A percentile compares a stretch with the other conserved stretches of the same genome.
These are phyloP conservation scores for Marasmius sp. DNA, from an alignment of 1,284 basidiomycete species.

Conservation along the genomic window DNA sequence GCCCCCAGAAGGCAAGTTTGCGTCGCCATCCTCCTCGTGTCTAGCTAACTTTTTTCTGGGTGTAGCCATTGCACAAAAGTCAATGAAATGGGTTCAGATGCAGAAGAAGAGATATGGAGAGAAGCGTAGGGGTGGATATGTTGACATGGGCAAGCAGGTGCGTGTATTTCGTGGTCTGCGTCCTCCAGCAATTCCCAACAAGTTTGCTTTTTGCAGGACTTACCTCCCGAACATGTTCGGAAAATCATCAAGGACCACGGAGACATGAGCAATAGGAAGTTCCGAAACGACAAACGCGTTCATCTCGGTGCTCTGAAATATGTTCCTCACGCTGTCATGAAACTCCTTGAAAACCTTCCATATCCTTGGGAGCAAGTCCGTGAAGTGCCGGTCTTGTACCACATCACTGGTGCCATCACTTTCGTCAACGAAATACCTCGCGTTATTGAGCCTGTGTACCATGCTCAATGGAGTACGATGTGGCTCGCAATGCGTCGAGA, in stretches of 20 bases:
- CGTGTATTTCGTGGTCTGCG: constrained; percentile 24
- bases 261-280: constrained; percentile 96
- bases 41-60: constrained; percentile 18
- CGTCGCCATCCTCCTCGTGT: constrained; percentile 23
- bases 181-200: constrained; percentile 18
- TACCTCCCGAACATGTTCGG: constrained; percentile 91
- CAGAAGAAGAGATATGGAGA: constrained; percentile 90
- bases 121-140: constrained; percentile 84
- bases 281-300: constrained; percentile 98
- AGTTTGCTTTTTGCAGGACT: constrained; percentile 49
- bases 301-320: constrained; percentile 98
- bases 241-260: constrained; percentile 99
- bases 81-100: constrained; percentile 93
- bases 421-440: constrained; percentile 99
- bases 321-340: constrained; percentile 99
- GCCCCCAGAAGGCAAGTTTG: constrained; percentile 58
- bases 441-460: constrained; percentile 96
- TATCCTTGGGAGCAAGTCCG: constrained; percentile 99
- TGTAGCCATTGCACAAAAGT: constrained; percentile 72
- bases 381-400: constrained; percentile 95
- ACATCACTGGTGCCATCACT: constrained; percentile 99
- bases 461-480: constrained; percentile 99
- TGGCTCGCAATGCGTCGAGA: constrained; percentile 99
- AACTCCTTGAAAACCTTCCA: constrained; percentile 98
- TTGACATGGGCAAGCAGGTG: constrained; percentile 93